Base-by-base conservation (phyloP, 345 rosid genomes). In the Eucalyptus melliodora region DNA sequence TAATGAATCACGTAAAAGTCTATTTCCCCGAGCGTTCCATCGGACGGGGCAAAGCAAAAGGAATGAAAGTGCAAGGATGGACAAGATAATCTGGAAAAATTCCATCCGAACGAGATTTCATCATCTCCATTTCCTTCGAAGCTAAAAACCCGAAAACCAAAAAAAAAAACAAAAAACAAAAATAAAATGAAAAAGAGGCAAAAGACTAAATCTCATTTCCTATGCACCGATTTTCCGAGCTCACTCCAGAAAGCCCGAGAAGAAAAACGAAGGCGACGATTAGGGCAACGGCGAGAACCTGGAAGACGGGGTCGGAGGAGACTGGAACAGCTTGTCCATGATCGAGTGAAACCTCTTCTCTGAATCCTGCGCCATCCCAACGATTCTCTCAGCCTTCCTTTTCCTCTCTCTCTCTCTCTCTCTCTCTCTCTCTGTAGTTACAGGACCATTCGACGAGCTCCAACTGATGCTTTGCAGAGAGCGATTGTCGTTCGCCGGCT, bases 321-420 rank as follows among this genome's bases (percentile, higher is more conserved):
- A 86, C 27, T 93, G 92, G 53, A 96, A 96, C 91, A 96, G 97
- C 92, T 96, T 96, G 89, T 96, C 96, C 98, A 97, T 96, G 91
- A 97, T 94, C 30, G 97, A 95, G 89, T 95, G 95, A 80, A 97
- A 96, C 89, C 95, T 93, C 95, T 95, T 96, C 96, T 96, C 98
- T 15, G 96, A 92, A 88, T 96, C 97, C 86, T 92, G 93, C 45
- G 94, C 94, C 98, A 96, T 97, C 21, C 51, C 10, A 11, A 21
- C 88, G 21, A 19, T 34, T 44, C 45, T 31, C 59, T 37, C 88
- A 19, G 49, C 30, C 53, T 44, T 86, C 87, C 55, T 85, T 26
- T 37, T 24, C 3, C 19, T 16, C 19, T 50, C 16, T 50, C 16
- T 49, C 51, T 40, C 50, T 14, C 17, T 51, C 53, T 50, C 53